Base-by-base conservation (phyloP, 2,329 filamentous ascomycete species). In the Cercospora sp. region DNA sequence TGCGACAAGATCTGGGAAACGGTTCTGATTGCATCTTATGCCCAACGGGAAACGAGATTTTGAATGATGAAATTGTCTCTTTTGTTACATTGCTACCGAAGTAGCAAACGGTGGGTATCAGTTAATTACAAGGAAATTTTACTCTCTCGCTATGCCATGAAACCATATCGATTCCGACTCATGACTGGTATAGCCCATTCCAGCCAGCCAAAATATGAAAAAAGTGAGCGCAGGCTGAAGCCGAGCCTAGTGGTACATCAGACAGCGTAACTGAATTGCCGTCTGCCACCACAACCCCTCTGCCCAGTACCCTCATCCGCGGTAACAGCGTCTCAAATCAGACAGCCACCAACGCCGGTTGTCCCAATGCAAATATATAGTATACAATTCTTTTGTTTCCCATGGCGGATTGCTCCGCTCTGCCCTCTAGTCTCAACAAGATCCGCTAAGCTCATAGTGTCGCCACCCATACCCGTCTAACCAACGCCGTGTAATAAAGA, bases 351-450 rank as follows among this genome's bases (percentile, higher is more conserved):
- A 71, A 71, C 67, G 63, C 70, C 70, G n/a, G 62, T 55, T 61
- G 61, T 59, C 49, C 45, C 62, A 51, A 66, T 68, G 67, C 63
- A 65, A 49, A 61, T 63, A 66, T 30, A 66, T 69, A 65, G 45
- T 69, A 68, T 66, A 71, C 53, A 66, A 63, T 63, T 65, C 57
- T 68, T 69, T 71, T 67, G 40, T 60, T 63, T 49, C 63, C 61
- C 63, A 67, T 49, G 59, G 68, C 70, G 66, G 70, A 71, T 71
- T 71, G 70, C 70, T 70, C 69, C 60, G 66, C 70, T 43, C 30
- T 66, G 43, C 65, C 65, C 61, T 70, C 66, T 70, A 70, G 63
- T 70, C 66, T 70, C 67, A 60, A 67, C 61, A 58, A 62, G 53
- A 71, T 67, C 43, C 60, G 64, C 43, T 61, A 49, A 63, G 65